Base-by-base conservation (phyloP, 2,329 filamentous ascomycete species). In the Trichoderma breve region DNA sequence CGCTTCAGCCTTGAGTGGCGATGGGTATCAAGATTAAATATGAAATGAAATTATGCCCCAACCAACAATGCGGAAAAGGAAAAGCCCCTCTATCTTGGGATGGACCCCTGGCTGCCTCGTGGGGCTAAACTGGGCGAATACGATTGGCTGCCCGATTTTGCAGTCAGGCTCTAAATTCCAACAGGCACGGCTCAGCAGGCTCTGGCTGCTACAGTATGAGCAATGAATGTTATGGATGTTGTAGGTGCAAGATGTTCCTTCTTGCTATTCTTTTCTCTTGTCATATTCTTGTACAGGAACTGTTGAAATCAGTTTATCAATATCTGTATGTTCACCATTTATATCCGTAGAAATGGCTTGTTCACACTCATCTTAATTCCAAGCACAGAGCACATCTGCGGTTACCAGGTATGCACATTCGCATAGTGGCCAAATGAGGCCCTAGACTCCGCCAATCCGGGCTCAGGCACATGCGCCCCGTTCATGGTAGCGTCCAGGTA, bases 11-110 rank as follows among this genome's bases (percentile, higher is more conserved):
- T 69, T 61, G 47, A 30, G 66, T 61, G 34, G 66, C 36, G 66
- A 70, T 51, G 66, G 66, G 66, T 26, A 28, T 70, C 66, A 36
- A 62, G 66, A 15, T 70, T 70, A 34, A 68, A 70, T 58, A 69
- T 69, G 55, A 70, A 62, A 62, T 62, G 61, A 51, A 43, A 43
- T 43, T 43, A 70, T 53, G 55, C 32, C 66, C 55, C 57, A 36
- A 32, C 65, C 28, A 68, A 47, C 55, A 60, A 66, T 18, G 28
- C 62, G 18, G n/a, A 65, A n/a, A 53, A 34, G 51, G 24, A 36
- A 57, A 58, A n/a, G 66, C 28, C 55, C 55, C 36, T 43, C 34
- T 60, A 60, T 30, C 53, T 30, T 30, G 26, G 39, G 15, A 43
- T 43, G 39, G 66, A 53, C 66, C 66, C 57, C 15, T 28, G 64